Conservation (phyloP, 2,329 filamentous ascomycete species). For the Neofusicoccum ribis region DNA sequence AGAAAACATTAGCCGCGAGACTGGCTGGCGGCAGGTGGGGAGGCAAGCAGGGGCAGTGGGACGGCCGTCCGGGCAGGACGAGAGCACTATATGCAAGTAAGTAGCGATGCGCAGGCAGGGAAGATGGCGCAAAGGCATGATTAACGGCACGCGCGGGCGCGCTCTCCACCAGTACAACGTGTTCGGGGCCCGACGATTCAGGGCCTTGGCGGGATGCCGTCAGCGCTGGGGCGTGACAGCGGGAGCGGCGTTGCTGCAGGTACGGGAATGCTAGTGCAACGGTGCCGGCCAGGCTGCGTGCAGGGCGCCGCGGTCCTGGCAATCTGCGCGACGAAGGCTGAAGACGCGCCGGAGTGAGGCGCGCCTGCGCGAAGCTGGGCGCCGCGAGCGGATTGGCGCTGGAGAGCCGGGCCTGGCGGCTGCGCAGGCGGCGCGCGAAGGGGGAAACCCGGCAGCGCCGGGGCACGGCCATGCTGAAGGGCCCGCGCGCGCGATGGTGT, state of each 20-base stretch:
- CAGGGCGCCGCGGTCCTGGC: not conserved
- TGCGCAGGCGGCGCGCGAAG: not conserved
- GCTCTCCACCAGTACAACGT: slow-evolving; percentile 11
- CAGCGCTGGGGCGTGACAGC: not conserved
- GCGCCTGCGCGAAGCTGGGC: too few relatives aligned
- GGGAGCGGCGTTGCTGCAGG: slow-evolving; percentile 13
- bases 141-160: slow-evolving; percentile 6
- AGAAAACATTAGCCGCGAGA: not conserved
- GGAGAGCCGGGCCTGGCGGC: not conserved
- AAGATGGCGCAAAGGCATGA: slow-evolving; percentile 18
- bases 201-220: slow-evolving; percentile 5
- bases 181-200: slow-evolving; percentile 9
- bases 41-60: not conserved
- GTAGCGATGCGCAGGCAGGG: slow-evolving; percentile 15
- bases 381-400: not conserved
- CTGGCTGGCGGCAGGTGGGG: not conserved
- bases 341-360: too few relatives aligned
- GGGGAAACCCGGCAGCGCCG: not conserved
- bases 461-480: not conserved
- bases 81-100: slow-evolving; percentile 15
- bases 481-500: not conserved
- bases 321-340: not conserved
- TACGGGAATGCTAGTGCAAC: slow-evolving; percentile 15
- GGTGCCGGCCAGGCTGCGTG: not conserved
- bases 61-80: not conserved